A percentile compares a stretch with the other conserved stretches of the same genome.
These are phyloP conservation scores for Beauveria asiatica DNA, from an alignment of 2,329 filamentous ascomycete genomes.

Conservation along the genomic window DNA sequence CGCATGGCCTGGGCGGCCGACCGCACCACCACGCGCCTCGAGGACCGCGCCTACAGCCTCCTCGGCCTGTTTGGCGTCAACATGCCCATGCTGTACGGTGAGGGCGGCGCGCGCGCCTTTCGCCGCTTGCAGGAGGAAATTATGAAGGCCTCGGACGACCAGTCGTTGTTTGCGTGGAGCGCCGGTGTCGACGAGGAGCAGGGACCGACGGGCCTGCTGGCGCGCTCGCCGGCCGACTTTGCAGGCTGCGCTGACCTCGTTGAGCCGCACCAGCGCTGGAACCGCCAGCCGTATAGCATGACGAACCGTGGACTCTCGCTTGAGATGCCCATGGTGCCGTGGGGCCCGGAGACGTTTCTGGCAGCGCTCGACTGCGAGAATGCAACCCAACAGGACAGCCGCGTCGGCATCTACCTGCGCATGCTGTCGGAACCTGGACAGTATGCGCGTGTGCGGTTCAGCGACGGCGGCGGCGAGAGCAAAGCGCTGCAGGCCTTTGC, in stretches of 20 bases:
- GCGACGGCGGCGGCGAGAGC: background rate
- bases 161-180: slow-evolving; percentile 18
- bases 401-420: slow-evolving; percentile 8
- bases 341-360: slow-evolving; percentile 10
- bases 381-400: background rate
- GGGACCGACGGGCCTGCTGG: background rate
- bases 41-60: slow-evolving; percentile 20
- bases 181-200: too few species aligned
- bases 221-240: background rate
- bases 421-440: background rate
- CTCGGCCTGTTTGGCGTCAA: slow-evolving; percentile 19
- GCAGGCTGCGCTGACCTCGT: background rate
- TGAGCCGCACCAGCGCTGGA: background rate
- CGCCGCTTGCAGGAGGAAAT: slow-evolving; percentile 19
- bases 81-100: slow-evolving; percentile 21
- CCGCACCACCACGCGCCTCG: slow-evolving; percentile 16
- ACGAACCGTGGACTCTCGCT: slow-evolving; percentile 11
- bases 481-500: background rate
- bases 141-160: slow-evolving; percentile 14
- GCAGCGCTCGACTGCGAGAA: slow-evolving; percentile 9
- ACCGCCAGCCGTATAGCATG: slow-evolving; percentile 3
- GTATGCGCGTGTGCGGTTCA: background rate
- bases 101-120: slow-evolving; percentile 13
- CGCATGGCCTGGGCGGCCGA: slow-evolving; percentile 19
- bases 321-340: slow-evolving; percentile 8